Percentiles rank a stretch among this genome's conserved stretches.
Evolutionary conservation across 257 asterid species (phyloP).

Genomic region (Forsythia suspensa): DNA sequence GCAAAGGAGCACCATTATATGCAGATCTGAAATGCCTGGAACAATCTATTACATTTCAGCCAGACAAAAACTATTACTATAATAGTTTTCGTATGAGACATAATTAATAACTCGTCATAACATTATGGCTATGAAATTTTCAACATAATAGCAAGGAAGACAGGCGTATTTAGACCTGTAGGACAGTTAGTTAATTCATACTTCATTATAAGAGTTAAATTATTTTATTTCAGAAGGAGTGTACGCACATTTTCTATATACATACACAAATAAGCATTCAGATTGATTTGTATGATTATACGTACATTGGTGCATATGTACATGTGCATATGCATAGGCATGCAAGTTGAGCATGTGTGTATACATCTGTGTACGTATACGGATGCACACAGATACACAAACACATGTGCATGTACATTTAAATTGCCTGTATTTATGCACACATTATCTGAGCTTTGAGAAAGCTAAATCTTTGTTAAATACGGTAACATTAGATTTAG

Average conservation of each 20-base stretch:
- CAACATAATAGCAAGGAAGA: slow-evolving; percentile 7
- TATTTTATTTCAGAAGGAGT: background rate
- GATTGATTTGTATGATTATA: background rate
- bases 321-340: background rate
- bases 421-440: background rate
- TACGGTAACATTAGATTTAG: background rate
- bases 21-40: slow-evolving; percentile 18
- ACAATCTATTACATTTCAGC: slow-evolving; percentile 2
- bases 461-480: background rate
- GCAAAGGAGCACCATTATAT: slow-evolving; percentile 21
- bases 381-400: background rate
- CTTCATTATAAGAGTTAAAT: background rate
- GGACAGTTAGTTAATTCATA: background rate
- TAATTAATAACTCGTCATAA: background rate
- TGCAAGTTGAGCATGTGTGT: background rate
- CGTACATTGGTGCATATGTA: background rate
- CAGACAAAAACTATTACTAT: background rate
- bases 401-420: background rate
- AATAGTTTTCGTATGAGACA: background rate
- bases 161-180: background rate
- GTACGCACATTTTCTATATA: background rate
- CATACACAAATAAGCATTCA: background rate
- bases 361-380: background rate
- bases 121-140: background rate
- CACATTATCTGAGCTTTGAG: background rate